Evolutionary conservation across 139 green algal genomes (phyloP).

Genomic region (Auxenochlorella pyrenoidosa): DNA sequence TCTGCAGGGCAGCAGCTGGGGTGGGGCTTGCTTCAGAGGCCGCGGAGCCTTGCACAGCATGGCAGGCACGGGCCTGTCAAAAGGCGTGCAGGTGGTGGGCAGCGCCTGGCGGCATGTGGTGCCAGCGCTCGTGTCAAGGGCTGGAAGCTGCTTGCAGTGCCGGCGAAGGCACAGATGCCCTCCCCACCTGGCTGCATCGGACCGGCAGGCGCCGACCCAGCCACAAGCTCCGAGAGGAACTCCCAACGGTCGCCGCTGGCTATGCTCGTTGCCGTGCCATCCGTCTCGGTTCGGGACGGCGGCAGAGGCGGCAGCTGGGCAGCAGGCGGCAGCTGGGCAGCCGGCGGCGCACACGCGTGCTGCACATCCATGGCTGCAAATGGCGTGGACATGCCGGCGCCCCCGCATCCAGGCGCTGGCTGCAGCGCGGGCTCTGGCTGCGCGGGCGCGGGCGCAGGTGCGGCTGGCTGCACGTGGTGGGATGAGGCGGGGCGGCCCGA

Average conservation of each 20-base stretch:
- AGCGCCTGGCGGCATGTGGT: background rate
- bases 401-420: background rate
- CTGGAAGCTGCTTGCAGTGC: too few species aligned
- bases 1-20: background rate
- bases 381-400: background rate
- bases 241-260: too few species aligned
- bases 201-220: too few species aligned
- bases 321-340: background rate
- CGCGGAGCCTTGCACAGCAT: too few species aligned
- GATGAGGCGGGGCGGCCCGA: background rate
- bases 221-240: too few species aligned
- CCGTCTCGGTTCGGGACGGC: too few species aligned
- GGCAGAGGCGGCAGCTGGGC: too few species aligned
- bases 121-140: too few species aligned
- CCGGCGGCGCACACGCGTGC: background rate
- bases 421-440: background rate
- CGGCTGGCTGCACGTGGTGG: background rate
- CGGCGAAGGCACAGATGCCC: too few species aligned
- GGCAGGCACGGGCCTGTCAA: too few species aligned
- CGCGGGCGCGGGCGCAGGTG: background rate
- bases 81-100: constrained; percentile 1
- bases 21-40: background rate
- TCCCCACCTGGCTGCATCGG: too few species aligned
- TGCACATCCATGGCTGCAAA: background rate
- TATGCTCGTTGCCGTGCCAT: too few species aligned